Evolutionary conservation across 2,329 filamentous ascomycete species (phyloP).

Genomic region (Aspergillus felis): DNA sequence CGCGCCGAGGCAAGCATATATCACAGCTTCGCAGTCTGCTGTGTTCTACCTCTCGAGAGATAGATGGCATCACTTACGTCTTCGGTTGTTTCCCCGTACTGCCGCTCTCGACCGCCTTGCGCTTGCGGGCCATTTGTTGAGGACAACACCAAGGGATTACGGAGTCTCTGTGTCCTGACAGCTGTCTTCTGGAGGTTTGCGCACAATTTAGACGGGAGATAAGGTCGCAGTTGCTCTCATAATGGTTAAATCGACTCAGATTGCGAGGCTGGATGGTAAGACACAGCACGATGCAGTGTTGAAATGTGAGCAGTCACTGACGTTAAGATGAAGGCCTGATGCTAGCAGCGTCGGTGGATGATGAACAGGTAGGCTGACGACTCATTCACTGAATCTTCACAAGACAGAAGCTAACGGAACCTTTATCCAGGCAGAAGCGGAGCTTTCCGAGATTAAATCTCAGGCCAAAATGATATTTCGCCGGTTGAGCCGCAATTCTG

Average conservation of each 20-base stretch:
- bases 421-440: constrained; percentile 57
- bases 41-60: no score
- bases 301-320: constrained; percentile 18
- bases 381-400: not conserved
- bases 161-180: constrained; percentile 2
- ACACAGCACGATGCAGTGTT: constrained; percentile 14
- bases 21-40: not conserved
- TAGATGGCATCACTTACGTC: constrained; percentile 15
- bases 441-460: constrained; percentile 81
- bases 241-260: constrained; percentile 92
- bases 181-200: not conserved
- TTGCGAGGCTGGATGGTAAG: constrained; percentile 85
- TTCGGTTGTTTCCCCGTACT: constrained; percentile 18
- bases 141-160: constrained; percentile 19
- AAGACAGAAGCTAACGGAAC: not conserved
- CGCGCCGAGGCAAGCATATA: not conserved
- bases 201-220: not conserved
- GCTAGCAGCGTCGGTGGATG: constrained; percentile 91
- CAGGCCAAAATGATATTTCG: constrained; percentile 89
- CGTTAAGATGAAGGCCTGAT: constrained; percentile 66
- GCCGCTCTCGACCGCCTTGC: constrained; percentile 35
- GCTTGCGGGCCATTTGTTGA: constrained; percentile 32
- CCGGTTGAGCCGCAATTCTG: constrained; percentile 81
- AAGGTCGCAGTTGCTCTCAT: constrained; percentile 7
- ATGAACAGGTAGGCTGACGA: constrained; percentile 61